These are phyloP conservation scores for Sungouiella blattae DNA, from an alignment of 805 yeast genomes.

Conservation along the genomic window DNA sequence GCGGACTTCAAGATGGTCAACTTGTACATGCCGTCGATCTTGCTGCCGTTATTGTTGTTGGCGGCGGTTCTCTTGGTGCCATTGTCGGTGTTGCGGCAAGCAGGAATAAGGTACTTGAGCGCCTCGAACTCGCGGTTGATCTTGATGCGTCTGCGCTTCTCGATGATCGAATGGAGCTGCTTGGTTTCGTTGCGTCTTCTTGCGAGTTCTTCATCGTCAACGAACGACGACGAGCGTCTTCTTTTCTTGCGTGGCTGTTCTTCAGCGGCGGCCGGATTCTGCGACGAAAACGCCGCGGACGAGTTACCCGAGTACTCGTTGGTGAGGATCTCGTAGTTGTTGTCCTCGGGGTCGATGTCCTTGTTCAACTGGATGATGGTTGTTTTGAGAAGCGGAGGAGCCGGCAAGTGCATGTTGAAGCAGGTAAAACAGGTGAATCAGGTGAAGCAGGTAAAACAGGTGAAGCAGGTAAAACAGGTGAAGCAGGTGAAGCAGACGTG, in stretches of 20 bases:
- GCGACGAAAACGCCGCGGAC: neutral
- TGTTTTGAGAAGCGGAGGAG: slow-evolving; percentile 42
- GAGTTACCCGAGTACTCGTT: slow-evolving; percentile 25
- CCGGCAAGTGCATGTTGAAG: slow-evolving; percentile 21
- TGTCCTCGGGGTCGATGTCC: slow-evolving; percentile 40
- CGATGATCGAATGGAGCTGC: slow-evolving; percentile 68
- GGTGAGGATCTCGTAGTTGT: slow-evolving; percentile 40
- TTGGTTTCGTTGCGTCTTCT: slow-evolving; percentile 40
- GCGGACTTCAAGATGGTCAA: slow-evolving; percentile 78
- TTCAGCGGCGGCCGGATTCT: slow-evolving; percentile 3
- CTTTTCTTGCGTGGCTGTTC: slow-evolving; percentile 29
- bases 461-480: no score
- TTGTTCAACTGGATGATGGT: slow-evolving; percentile 43
- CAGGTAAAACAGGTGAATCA: no score
- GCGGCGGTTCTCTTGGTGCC: slow-evolving; percentile 8
- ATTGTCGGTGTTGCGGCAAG: slow-evolving; percentile 54
- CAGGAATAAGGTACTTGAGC: slow-evolving; percentile 71
- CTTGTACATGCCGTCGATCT: slow-evolving; percentile 70
- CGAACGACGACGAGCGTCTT: slow-evolving; percentile 35
- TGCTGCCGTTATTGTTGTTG: slow-evolving; percentile 22
- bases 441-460: no score
- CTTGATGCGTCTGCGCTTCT: slow-evolving; percentile 71
- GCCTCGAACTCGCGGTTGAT: slow-evolving; percentile 84
- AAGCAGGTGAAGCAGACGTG: no score
- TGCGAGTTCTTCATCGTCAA: slow-evolving; percentile 39